Conservation (phyloP, 106 monocot genomes). For the Acorus calamus region DNA sequence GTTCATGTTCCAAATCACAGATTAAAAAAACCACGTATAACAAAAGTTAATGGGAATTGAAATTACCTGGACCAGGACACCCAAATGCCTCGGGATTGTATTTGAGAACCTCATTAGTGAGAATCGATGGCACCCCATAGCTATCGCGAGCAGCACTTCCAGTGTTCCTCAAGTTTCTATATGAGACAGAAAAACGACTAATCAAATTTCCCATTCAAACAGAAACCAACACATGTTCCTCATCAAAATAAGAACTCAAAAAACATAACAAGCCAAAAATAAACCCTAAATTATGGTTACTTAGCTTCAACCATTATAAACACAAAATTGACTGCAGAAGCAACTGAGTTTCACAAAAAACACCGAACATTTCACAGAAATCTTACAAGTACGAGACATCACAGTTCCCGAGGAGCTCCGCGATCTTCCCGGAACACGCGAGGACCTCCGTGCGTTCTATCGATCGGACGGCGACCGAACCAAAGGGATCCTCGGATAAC, state of each 20-base stretch:
- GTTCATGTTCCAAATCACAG: background rate
- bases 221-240: background rate
- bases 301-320: no score
- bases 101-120: constrained; percentile 77
- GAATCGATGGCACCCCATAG: constrained; percentile 30
- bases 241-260: no score
- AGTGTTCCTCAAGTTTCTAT: constrained; percentile 66
- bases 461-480: background rate
- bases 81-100: constrained; percentile 55
- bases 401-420: constrained; percentile 52
- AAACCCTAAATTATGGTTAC: no score
- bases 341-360: constrained; percentile 1
- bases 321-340: no score
- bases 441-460: constrained; percentile 40
- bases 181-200: background rate
- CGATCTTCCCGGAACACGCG: constrained; percentile 37
- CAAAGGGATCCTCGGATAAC: constrained; percentile 34
- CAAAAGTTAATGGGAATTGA: background rate
- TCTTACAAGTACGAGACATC: constrained; percentile 82
- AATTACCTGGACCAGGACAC: constrained; percentile 41
- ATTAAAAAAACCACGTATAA: background rate
- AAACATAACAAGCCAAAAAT: no score
- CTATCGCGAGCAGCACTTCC: constrained; percentile 6
- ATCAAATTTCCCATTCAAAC: background rate
- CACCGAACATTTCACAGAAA: background rate